Base-by-base conservation (phyloP, 805 yeast species). In the Yamadazyma endophytica region DNA sequence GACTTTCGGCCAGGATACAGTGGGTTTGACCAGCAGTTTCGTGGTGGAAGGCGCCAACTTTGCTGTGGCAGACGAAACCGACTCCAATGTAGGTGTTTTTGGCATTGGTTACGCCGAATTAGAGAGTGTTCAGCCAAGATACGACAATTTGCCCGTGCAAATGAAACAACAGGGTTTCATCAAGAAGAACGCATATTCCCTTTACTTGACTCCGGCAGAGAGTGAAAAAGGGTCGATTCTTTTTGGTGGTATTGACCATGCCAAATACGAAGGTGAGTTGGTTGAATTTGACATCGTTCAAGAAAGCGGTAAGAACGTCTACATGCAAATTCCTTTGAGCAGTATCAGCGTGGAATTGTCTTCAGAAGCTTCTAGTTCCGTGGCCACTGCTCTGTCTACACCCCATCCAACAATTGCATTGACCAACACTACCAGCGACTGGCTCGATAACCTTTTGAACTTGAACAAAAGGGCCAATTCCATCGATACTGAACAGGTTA, bases 161-260 rank as follows among this genome's bases (percentile, higher is more conserved):
- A 49, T 65, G 53, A 56, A 58, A 38, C 42, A 47, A 13, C 54
- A 53, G 33, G 70, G 71, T 5, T 35, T 45, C 27, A 64, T 61
- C 39, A 44, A 59, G 22, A 59, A 54, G 35, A 40, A 40, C 21
- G 58, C 60, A 20, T 65, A 64, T 46, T 61, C 68, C 12, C 52
- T 65, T 35, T 64, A 55, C 39, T 56, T 65, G 46, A 47, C 53
- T 28, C 36, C 51, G 1, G 35, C 43, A 3, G 49, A 42, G 21
- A 52, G 42, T 12, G 26, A 37, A 17, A 29, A 39, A 25, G 67
- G 67, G 7, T 31, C 45, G 5, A 37, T 60, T 21, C 33, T 58
- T 17, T 60, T 60, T 43, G 66, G 66, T 6, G 66, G 58, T 20
- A 44, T 58, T 26, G 62, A 58, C 39, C 32, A 46, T 13, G 46